phyloP scores from a whole-genome alignment of 2,329 filamentous ascomycete genomes.

The Pseudogymnoascus sp. region DNA sequence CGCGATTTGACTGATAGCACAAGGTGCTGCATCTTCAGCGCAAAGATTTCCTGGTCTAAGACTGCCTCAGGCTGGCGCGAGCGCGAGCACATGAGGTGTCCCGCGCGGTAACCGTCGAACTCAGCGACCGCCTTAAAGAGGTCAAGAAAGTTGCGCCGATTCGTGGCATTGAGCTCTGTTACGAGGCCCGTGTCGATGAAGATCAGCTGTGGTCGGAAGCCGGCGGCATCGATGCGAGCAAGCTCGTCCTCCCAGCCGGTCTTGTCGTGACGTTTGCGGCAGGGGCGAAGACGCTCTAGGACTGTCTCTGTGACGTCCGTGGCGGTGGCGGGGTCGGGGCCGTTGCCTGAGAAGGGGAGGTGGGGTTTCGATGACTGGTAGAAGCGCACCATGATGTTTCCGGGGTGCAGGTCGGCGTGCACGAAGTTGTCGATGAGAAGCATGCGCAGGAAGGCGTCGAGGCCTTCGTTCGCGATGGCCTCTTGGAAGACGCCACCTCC shows the following conservation, averaged over 20 bases:
- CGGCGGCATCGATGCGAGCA: conserved; percentile 69
- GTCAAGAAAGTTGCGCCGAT: conserved; percentile 85
- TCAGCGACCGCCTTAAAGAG: conserved; percentile 93
- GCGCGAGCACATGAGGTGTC: conserved; percentile 90
- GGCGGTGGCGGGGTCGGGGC: conserved; percentile 36
- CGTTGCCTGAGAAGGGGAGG: conserved; percentile 40
- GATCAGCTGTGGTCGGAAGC: conserved; percentile 86
- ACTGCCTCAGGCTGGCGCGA: conserved; percentile 89
- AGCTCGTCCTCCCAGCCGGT: conserved; percentile 68
- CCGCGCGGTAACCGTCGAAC: conserved; percentile 93
- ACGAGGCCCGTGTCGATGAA: conserved; percentile 97
- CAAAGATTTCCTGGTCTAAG: conserved; percentile 81
- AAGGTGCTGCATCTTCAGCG: conserved; percentile 92
- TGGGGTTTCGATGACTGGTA: conserved; percentile 72
- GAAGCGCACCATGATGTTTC: conserved; percentile 99
- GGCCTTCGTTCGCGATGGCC: conserved; percentile 87
- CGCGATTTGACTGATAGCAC: conserved; percentile 82
- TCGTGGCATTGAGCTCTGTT: conserved; percentile 80
- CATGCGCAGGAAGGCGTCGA: conserved; percentile 96
- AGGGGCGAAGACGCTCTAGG: conserved; percentile 67
- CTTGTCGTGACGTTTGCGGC: conserved; percentile 51
- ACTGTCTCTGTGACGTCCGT: conserved; percentile 83
- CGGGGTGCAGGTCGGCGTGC: conserved; percentile 90
- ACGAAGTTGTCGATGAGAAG: conserved; percentile 95
- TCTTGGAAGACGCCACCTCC: conserved; percentile 88